Percentiles rank a stretch among this genome's conserved stretches.
These are phyloP conservation scores for Colletotrichum agaves DNA, from an alignment of 2,329 filamentous ascomycete genomes.

Conservation along the genomic window DNA sequence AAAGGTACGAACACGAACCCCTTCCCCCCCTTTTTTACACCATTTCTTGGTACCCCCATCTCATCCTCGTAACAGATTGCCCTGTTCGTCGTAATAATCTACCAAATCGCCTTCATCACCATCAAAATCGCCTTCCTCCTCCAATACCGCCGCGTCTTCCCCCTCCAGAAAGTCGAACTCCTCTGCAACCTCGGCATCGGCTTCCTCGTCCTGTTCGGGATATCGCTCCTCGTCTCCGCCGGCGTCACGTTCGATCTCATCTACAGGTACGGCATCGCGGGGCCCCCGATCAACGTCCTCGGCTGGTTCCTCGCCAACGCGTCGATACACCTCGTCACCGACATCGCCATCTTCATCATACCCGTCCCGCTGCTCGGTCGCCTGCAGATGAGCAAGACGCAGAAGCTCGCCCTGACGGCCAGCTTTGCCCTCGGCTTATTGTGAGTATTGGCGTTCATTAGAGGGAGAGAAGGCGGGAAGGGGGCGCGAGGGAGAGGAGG, in stretches of 20 bases:
- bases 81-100: conserved; percentile 44
- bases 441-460: conserved; percentile 15
- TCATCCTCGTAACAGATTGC: conserved; percentile 40
- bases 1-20: neutral
- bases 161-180: conserved; percentile 23
- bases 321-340: conserved; percentile 35
- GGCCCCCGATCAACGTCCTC: conserved; percentile 20
- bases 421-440: conserved; percentile 36
- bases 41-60: neutral
- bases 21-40: neutral
- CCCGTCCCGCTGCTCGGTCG: conserved; percentile 31
- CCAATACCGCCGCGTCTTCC: conserved; percentile 50
- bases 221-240: conserved; percentile 24
- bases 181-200: conserved; percentile 34
- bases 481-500: no score
- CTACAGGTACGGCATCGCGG: neutral
- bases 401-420: conserved; percentile 30
- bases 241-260: conserved; percentile 7
- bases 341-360: conserved; percentile 37
- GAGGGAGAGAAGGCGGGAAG: no score
- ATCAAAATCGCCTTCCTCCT: conserved; percentile 50
- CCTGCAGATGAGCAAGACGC: conserved; percentile 22
- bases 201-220: conserved; percentile 32
- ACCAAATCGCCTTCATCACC: conserved; percentile 44
- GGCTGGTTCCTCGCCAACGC: conserved; percentile 34